Percentiles rank a stretch among this genome's conserved stretches.
These are phyloP conservation scores for Penium margaritaceum DNA, from an alignment of 139 green algal genomes.

Conservation along the genomic window DNA sequence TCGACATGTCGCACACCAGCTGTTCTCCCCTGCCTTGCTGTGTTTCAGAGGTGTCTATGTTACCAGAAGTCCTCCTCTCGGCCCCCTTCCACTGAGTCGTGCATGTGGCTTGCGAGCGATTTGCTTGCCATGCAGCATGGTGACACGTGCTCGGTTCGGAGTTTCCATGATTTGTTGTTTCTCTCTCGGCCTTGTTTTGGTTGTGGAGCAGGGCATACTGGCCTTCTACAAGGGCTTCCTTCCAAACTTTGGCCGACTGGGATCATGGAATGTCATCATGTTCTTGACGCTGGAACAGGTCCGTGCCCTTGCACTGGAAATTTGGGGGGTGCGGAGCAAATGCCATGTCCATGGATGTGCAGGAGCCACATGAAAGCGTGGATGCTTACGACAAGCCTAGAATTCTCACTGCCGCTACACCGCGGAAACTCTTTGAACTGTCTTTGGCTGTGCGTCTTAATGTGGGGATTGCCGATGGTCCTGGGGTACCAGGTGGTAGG, in stretches of 20 bases:
- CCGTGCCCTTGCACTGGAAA: no score
- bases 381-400: no score
- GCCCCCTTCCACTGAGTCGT: no score
- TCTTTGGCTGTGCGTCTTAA: no score
- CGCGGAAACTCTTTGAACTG: no score
- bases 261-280: conserved; percentile 90
- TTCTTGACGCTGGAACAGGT: conserved; percentile 88
- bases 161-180: not conserved
- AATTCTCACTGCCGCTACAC: no score
- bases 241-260: conserved; percentile 81
- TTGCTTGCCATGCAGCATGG: not conserved
- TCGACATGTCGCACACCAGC: no score
- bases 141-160: not conserved
- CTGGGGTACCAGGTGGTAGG: no score
- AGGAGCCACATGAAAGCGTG: no score
- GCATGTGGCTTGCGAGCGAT: not conserved
- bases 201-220: conserved; percentile 16
- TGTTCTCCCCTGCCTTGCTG: not conserved
- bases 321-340: no score
- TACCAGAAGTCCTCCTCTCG: not conserved
- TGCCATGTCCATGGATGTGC: no score
- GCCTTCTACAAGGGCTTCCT: conserved; percentile 97
- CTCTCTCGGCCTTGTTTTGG: not conserved
- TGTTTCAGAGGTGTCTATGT: not conserved
- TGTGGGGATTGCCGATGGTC: no score